Evolutionary conservation across 1,139 yeast genomes (phyloP).

Genomic region (Zygotorulaspora mrakii): DNA sequence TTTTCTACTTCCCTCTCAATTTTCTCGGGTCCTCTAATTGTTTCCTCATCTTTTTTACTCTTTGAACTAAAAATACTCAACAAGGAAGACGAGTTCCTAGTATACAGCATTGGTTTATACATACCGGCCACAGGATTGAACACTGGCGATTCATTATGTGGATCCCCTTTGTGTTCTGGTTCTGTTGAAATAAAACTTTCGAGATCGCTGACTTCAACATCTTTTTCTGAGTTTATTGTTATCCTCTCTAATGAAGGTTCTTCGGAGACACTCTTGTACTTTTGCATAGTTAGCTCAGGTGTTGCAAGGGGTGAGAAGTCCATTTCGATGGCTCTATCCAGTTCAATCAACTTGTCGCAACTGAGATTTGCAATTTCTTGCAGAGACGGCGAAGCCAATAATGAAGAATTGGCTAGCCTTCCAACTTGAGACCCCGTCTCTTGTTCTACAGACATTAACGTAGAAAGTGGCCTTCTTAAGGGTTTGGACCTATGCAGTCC

Average conservation of each 20-base stretch:
- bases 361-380: conserved; percentile 26
- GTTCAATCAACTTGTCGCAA: conserved; percentile 26
- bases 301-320: conserved; percentile 19
- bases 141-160: neutral
- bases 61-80: conserved; percentile 25
- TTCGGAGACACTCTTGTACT: conserved; percentile 20
- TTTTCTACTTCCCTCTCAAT: neutral
- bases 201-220: conserved; percentile 19
- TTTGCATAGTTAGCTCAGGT: conserved; percentile 13
- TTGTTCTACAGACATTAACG: conserved; percentile 10
- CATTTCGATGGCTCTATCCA: conserved; percentile 26
- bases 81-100: conserved; percentile 24
- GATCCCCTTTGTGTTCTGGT: conserved; percentile 8
- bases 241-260: conserved; percentile 17
- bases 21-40: neutral
- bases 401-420: neutral
- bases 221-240: conserved; percentile 9
- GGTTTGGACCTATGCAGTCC: conserved; percentile 21
- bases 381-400: conserved; percentile 18
- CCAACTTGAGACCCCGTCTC: neutral
- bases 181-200: conserved; percentile 27
- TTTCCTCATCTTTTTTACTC: conserved; percentile 17
- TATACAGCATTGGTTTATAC: conserved; percentile 24
- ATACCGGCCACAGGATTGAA: conserved; percentile 23
- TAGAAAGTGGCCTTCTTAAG: conserved; percentile 13